Evolutionary conservation across 2,329 filamentous ascomycete genomes (phyloP), one percentile per base, ranked within the genome.

Genomic region (Sclerotinia nivalis): DNA sequence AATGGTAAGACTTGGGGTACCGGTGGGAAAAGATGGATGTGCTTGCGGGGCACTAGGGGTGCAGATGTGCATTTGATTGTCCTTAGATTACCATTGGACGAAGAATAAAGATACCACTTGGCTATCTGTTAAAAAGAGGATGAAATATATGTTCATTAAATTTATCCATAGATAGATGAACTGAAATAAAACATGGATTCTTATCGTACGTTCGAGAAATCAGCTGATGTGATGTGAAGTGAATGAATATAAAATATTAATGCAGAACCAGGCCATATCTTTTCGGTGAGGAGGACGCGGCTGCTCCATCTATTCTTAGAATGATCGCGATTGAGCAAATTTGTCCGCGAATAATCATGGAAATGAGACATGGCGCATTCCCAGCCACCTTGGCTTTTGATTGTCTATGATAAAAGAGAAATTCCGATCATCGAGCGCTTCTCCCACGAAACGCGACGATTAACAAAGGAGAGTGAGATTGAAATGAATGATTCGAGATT

Each of bases 21-120:
- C n/a, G n/a, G n/a, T n/a, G n/a, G 65, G 52, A 47, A 1, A 13
- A 2, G 2, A 49, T 1, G 22, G 40, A 15, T 67, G 40, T 58
- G 22, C 28, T 31, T 67, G 65, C 18, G 25, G 40, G 7, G 10
- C 0, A 25, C 40, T 49, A 28, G 65, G 52, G 52, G 12, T 67
- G 65, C 20, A 67, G 65, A 15, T 67, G 52, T 49, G 65, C 12
- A 28, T 67, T 59, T 12, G 40, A 56, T 25, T 67, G 52, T 4
- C 47, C 31, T 25, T 40, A 40, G n/a, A 34, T 37, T 25, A 9
- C 45, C 7, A 50, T 15, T n/a, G 20, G 9, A 20, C 1, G 60
- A 37, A 40, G 22, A 20, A 25, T 1, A 5, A 7, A 40, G 45
- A 37, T 40, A 20, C 25, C 45, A 28, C 22, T 64, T 50, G 31